phyloP scores from a whole-genome alignment of 1,284 basidiomycete genomes.

The Fomitopsis pinicola region DNA sequence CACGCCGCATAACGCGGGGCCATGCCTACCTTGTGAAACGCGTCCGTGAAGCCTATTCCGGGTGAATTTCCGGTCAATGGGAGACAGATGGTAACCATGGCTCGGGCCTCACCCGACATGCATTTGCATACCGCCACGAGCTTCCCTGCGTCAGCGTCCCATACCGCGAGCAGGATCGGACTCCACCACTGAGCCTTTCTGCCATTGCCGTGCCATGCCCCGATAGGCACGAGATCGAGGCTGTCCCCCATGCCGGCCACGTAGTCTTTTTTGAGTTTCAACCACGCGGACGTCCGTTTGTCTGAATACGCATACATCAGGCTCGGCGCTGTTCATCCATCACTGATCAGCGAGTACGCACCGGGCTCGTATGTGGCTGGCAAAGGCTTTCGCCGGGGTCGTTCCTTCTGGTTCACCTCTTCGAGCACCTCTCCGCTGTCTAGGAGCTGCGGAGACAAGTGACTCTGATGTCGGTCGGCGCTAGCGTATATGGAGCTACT shows the following conservation, averaged over 20 bases:
- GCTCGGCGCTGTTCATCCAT: neutral
- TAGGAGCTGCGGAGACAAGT: slow-evolving; percentile 42
- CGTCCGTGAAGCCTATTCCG: slow-evolving; percentile 62
- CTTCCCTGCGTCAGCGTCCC: slow-evolving; percentile 67
- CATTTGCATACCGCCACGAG: slow-evolving; percentile 87
- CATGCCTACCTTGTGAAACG: slow-evolving; percentile 68
- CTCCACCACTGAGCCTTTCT: slow-evolving; percentile 93
- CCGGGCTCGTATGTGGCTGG: slow-evolving; percentile 90
- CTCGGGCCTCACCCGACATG: slow-evolving; percentile 57
- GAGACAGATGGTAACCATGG: slow-evolving; percentile 7
- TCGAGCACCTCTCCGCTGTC: slow-evolving; percentile 44
- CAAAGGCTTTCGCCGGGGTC: slow-evolving; percentile 62
- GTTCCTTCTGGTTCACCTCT: slow-evolving; percentile 32
- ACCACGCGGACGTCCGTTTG: slow-evolving; percentile 61
- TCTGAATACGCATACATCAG: slow-evolving; percentile 34
- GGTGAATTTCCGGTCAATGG: neutral
- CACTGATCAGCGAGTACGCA: slow-evolving; percentile 20
- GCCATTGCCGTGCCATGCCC: slow-evolving; percentile 87
- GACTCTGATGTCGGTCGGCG: slow-evolving; percentile 17
- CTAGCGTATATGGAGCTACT: slow-evolving; percentile 16
- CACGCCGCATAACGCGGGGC: neutral
- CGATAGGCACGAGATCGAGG: slow-evolving; percentile 75
- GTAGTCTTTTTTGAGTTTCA: slow-evolving; percentile 70
- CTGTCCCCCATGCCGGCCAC: slow-evolving; percentile 70
- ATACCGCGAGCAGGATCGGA: slow-evolving; percentile 81